Evolutionary conservation across 2,329 filamentous ascomycete species (phyloP), one percentile per base, ranked within the genome.

Genomic region (Paraphaeosphaeria minitans): DNA sequence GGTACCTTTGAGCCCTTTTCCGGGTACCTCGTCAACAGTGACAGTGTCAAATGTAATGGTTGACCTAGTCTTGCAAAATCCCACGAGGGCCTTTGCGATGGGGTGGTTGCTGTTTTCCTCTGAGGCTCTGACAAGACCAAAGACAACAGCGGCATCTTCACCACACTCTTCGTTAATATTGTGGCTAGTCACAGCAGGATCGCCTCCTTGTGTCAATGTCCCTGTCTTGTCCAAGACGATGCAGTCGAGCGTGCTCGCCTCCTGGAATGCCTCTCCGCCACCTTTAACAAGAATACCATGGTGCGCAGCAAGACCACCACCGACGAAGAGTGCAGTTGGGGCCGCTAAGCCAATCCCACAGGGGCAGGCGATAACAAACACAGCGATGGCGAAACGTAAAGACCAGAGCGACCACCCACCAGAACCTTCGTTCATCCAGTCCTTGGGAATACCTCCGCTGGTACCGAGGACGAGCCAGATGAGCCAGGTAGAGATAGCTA

Each of bases 201-300:
- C 87, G 7, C 89, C 90, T 4, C 85, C 85, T 66, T 89, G 80
- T 0, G 92, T 95, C 58, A 96, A 79, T 0, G 92, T 96, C 1
- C 92, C 92, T 0, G 92, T 96, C 81, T 96, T 95, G 82, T 96
- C 92, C 72, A 96, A 95, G 0, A 95, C 89, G 41, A 95, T 87
- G 53, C 88, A 89, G 73, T 92, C 87, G 46, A 93, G 83, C 12
- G 85, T 85, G 72, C 90, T 93, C 4, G 91, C 91, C 78, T 92
- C 92, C 74, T 94, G 90, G 71, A 95, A 94, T 0, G 91, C 92
- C 72, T 93, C 90, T 35, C 92, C 92, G 22, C 92, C 92, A 22
- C 92, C 91, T 75, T 93, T 92, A 66, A 90, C 91, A 1, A 96
- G 81, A 55, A 96, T 92, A 1, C 92, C 92, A 68, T 91, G 79